These are phyloP conservation scores for Scutellaria barbata DNA, from an alignment of 257 asterid genomes.

Conservation along the genomic window DNA sequence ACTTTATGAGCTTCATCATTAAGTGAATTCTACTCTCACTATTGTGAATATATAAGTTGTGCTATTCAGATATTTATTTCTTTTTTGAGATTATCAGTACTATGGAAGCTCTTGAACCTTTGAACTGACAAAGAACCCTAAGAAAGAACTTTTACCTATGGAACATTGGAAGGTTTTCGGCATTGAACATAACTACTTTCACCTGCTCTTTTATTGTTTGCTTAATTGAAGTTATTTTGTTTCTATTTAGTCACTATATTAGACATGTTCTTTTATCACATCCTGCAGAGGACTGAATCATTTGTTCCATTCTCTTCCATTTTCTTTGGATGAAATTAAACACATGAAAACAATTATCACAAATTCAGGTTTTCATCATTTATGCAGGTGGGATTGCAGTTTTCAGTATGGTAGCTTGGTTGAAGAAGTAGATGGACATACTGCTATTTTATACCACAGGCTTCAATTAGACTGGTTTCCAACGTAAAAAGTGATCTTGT, in stretches of 20 bases:
- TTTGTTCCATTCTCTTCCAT: background rate
- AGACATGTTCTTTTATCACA: constrained; percentile 4
- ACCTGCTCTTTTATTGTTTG: constrained; percentile 16
- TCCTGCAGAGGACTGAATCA: constrained; percentile 7
- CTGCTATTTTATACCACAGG: constrained; percentile 94
- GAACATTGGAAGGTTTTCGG: background rate
- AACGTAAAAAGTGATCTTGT: constrained; percentile 56
- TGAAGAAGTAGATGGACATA: constrained; percentile 99
- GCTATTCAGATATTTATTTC: constrained; percentile 1
- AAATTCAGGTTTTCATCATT: constrained; percentile 21
- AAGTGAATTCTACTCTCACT: background rate
- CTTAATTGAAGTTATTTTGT: background rate
- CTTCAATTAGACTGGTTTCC: constrained; percentile 97
- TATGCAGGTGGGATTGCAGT: constrained; percentile 89
- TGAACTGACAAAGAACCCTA: constrained; percentile 1
- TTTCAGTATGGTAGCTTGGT: constrained; percentile 96
- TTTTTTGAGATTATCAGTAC: constrained; percentile 18
- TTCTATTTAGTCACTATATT: background rate
- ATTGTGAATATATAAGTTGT: background rate
- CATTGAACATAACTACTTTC: background rate
- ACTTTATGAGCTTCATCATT: constrained; percentile 24
- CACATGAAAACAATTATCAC: constrained; percentile 2
- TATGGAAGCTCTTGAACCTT: constrained; percentile 22
- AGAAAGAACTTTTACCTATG: constrained; percentile 2
- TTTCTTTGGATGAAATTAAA: background rate